Evolutionary conservation across 1,284 basidiomycete species (phyloP), one percentile per base, ranked within the genome.

Genomic region (Lentinula novae-zelandiae): DNA sequence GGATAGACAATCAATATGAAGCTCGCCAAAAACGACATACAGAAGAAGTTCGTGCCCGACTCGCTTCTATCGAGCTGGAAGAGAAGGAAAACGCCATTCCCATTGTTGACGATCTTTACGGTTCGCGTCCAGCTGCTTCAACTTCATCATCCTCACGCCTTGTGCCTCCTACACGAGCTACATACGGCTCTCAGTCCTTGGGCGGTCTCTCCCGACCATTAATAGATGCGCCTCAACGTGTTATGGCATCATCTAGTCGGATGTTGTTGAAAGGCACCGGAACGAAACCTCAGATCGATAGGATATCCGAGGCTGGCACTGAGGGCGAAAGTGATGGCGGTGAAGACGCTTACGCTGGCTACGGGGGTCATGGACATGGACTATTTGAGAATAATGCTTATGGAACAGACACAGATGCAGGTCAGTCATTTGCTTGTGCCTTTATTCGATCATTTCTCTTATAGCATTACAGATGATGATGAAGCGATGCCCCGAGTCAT

Each of bases 251-350:
- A 34, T 49, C 57, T 8, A 38, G 38, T 31, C 27, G 58, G 20
- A 53, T 59, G 48, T n/a, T 60, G 10, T 36, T 63, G 44, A 64
- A 64, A 34, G 57, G 40, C 20, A 50, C 58, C 20, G 57, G 44
- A 8, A 42, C 60, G 5, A 62, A 60, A 38, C 58, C 62, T 31
- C 67, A 67, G 33, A 66, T 73, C 44, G 76, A 76, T 57, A 68
- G 73, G 15, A 75, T 76, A 34, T 70, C 75, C 10, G 63, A 64
- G 48, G 36, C 52, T 61, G 56, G 51, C 7, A 40, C 46, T n/a
- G 65, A 52, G 60, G 58, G 5, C 59, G 60, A 59, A 52, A 54
- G 50, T 55, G 36, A 58, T 54, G 58, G 53, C 42, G 62, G 54
- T 20, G 62, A 61, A 50, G 62, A 49, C 36, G 65, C 60, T 40